Evolutionary conservation across 257 asterid species (phyloP).

Genomic region (Vinca minor): DNA sequence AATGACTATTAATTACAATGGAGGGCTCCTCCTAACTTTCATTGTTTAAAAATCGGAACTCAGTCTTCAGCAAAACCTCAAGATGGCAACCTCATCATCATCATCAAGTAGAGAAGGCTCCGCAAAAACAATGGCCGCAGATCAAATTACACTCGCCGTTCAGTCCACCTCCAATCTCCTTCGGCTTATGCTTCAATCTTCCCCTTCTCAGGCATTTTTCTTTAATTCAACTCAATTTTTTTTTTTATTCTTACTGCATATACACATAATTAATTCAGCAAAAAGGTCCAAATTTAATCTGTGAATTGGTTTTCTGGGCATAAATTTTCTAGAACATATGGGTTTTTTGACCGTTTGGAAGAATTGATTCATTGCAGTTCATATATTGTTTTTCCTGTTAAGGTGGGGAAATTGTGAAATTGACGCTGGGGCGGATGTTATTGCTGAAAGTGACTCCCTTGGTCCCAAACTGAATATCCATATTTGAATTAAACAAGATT

Average conservation of each 20-base stretch:
- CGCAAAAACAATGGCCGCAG: constrained; percentile 54
- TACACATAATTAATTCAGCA: background rate
- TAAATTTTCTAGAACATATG: background rate
- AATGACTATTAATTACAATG: too few relatives aligned
- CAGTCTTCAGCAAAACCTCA: background rate
- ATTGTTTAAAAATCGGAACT: too few relatives aligned
- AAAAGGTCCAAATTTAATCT: background rate
- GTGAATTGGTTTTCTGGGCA: background rate
- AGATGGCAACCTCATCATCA: constrained; percentile 24
- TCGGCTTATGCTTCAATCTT: constrained; percentile 81
- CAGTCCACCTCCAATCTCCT: constrained; percentile 85
- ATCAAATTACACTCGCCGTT: constrained; percentile 69
- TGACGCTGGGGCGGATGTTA: background rate
- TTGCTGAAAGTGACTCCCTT: background rate
- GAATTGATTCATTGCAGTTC: background rate
- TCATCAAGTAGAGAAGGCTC: constrained; percentile 41
- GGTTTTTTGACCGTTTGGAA: background rate
- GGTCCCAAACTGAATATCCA: too few relatives aligned
- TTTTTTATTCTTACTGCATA: too few relatives aligned
- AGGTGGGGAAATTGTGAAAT: background rate
- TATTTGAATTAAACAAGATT: too few relatives aligned
- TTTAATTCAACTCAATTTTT: too few relatives aligned
- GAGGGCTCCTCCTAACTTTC: too few relatives aligned
- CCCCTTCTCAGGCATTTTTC: constrained; percentile 55
- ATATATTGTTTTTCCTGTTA: background rate